phyloP scores from a whole-genome alignment of 2,329 filamentous ascomycete genomes.

The Microcera coccophila region DNA sequence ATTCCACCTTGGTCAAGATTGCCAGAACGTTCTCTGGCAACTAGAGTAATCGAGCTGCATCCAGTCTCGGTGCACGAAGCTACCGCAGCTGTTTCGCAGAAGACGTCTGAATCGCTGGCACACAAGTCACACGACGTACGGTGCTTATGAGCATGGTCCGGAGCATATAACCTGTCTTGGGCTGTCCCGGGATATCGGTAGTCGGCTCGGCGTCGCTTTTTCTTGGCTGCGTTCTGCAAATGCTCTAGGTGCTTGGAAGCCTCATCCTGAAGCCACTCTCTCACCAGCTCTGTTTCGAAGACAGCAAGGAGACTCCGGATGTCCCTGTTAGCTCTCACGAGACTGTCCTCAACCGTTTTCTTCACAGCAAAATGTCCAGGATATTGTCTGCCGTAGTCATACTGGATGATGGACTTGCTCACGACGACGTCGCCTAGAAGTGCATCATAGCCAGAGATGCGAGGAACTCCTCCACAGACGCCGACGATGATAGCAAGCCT shows the following conservation, averaged over 20 bases:
- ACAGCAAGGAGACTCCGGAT: conserved; percentile 1
- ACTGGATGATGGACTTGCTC: conserved; percentile 26
- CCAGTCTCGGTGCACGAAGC: conserved; percentile 3
- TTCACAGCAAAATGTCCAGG: conserved; percentile 20
- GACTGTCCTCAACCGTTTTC: conserved; percentile 18
- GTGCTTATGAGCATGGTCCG: conserved; percentile 6
- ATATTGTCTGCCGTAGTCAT: conserved; percentile 25
- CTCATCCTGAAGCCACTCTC: neutral
- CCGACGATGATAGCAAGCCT: conserved; percentile 36
- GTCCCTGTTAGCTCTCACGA: conserved; percentile 8
- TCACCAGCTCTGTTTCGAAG: neutral
- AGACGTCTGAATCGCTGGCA: neutral
- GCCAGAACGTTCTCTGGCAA: neutral
- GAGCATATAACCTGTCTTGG: conserved; percentile 24
- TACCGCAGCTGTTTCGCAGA: neutral
- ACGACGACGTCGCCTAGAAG: conserved; percentile 34
- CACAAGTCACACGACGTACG: neutral
- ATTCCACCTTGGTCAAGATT: neutral
- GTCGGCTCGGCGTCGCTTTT: neutral
- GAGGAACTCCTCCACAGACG: conserved; percentile 39
- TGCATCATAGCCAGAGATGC: conserved; percentile 1
- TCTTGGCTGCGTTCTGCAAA: neutral
- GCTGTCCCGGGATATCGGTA: conserved; percentile 23
- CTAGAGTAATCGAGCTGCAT: neutral
- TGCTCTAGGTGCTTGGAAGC: neutral